Percentiles rank a stretch among this genome's conserved stretches.
These are phyloP conservation scores for Zea luxurians DNA, from an alignment of 176 grass and related monocot genomes.

Conservation along the genomic window DNA sequence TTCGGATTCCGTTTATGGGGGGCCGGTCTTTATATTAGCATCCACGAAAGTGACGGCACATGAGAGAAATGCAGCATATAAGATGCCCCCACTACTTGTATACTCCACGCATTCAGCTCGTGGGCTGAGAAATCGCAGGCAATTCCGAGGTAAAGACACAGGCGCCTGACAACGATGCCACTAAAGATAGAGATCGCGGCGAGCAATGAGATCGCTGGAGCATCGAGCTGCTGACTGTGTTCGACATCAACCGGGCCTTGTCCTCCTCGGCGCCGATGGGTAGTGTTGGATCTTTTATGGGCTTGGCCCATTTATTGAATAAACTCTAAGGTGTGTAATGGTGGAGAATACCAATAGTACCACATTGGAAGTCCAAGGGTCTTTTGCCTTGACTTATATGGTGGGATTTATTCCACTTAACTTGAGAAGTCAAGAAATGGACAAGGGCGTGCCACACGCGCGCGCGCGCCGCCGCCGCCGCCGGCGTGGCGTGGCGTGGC, in stretches of 20 bases:
- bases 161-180: conserved; percentile 5
- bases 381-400: too few relatives aligned
- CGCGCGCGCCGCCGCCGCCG: too few relatives aligned
- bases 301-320: too few relatives aligned
- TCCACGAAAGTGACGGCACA: not conserved
- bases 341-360: too few relatives aligned
- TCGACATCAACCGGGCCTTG: conserved; percentile 30
- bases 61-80: not conserved
- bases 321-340: too few relatives aligned
- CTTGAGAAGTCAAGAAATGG: too few relatives aligned
- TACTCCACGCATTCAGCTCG: not conserved
- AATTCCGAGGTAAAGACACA: not conserved
- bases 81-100: conserved; percentile 5
- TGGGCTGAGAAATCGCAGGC: not conserved
- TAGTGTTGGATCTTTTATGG: too few relatives aligned
- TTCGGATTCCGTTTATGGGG: conserved; percentile 17
- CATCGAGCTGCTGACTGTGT: conserved; percentile 41
- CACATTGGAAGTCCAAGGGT: too few relatives aligned
- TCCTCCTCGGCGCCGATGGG: not conserved
- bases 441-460: too few relatives aligned
- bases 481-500: too few relatives aligned
- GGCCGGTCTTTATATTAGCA: conserved; percentile 13
- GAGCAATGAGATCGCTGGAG: conserved; percentile 30
- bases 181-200: conserved; percentile 25
- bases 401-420: too few relatives aligned